phyloP scores from a whole-genome alignment of 2,329 filamentous ascomycete species.

The Ophiostoma sp. region DNA sequence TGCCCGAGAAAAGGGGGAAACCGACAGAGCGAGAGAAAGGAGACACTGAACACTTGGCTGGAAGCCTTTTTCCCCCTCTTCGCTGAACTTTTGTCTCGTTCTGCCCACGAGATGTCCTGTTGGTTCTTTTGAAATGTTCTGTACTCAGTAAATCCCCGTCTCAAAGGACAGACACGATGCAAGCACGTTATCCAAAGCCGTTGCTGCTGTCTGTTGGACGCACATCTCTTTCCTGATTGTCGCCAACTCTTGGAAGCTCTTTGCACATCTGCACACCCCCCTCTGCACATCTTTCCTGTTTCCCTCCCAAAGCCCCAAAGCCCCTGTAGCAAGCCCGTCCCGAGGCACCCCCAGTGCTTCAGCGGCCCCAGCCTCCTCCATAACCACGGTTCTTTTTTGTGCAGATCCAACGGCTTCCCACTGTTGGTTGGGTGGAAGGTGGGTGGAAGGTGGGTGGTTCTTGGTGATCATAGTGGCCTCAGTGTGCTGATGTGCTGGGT shows the following conservation, averaged over 20 bases:
- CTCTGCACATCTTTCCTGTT: constrained; percentile 5
- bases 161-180: background rate
- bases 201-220: background rate
- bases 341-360: background rate
- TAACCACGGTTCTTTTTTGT: background rate
- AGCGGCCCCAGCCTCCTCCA: background rate
- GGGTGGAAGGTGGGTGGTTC: no score
- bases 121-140: background rate
- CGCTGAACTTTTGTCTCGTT: background rate
- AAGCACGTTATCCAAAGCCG: background rate
- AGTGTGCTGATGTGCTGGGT: background rate
- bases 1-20: background rate
- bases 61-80: background rate
- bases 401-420: constrained; percentile 4
- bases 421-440: background rate
- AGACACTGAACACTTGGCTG: background rate
- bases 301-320: background rate
- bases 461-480: no score
- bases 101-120: background rate
- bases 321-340: background rate
- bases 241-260: background rate
- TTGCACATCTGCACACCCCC: background rate
- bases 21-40: background rate
- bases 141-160: background rate
- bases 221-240: background rate